These are phyloP conservation scores for Boletus sensibilis DNA, from an alignment of 768 basidiomycete genomes.

Conservation along the genomic window DNA sequence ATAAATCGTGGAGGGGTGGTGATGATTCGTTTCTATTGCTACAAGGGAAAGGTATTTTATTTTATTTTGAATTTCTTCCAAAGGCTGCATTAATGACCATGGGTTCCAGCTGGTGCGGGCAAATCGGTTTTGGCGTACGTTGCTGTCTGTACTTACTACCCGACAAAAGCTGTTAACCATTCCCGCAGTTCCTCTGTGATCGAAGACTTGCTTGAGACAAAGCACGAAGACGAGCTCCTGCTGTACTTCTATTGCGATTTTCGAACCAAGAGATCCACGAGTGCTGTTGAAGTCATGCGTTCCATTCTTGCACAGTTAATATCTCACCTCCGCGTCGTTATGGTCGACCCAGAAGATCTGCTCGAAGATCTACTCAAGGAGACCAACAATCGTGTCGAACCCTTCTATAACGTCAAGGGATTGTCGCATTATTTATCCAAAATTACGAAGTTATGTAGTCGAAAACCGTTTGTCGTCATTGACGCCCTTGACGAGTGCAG, in stretches of 20 bases:
- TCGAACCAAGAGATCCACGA: background rate
- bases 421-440: background rate
- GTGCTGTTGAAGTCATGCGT: slow-evolving; percentile 8
- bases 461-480: slow-evolving; percentile 6
- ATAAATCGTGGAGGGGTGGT: slow-evolving; percentile 3
- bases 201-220: too few relatives aligned
- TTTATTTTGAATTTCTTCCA: too few relatives aligned
- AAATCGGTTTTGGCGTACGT: too few relatives aligned
- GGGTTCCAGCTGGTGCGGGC: too few relatives aligned
- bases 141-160: too few relatives aligned
- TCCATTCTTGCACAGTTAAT: slow-evolving; percentile 14
- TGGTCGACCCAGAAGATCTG: background rate
- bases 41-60: slow-evolving; percentile 12
- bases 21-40: slow-evolving; percentile 10
- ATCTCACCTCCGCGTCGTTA: background rate
- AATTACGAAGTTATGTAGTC: background rate
- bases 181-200: too few relatives aligned
- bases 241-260: slow-evolving; percentile 22
- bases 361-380: slow-evolving; percentile 2
- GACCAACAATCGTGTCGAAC: background rate
- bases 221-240: background rate
- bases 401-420: background rate
- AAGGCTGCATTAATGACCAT: too few relatives aligned
- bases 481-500: slow-evolving; percentile 23
- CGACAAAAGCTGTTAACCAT: too few relatives aligned